Conservation (phyloP, 331 rosid genomes). For the Malus hybrid region DNA sequence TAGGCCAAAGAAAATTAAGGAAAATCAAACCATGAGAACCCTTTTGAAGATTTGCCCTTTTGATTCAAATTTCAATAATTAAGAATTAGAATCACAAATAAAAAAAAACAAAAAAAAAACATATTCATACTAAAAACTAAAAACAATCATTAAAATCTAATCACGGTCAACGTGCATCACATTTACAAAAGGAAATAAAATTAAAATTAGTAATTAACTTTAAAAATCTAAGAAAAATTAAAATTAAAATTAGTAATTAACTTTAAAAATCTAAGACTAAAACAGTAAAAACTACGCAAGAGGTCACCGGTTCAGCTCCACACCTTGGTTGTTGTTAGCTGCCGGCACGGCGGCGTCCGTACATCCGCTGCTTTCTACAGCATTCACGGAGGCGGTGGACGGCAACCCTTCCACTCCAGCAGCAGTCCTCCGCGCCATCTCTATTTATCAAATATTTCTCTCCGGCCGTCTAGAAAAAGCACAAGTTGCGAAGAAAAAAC, state of each 20-base stretch:
- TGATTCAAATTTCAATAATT: background rate
- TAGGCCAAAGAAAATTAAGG: background rate
- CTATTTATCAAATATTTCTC: background rate
- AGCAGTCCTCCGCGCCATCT: background rate
- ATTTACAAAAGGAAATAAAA: background rate
- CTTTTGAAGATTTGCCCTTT: background rate
- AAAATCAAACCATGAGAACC: background rate
- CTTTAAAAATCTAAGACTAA: background rate
- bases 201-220: background rate
- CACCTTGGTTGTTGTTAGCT: constrained; percentile 11
- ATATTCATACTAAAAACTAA: background rate
- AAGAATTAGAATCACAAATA: background rate
- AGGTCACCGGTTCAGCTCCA: background rate
- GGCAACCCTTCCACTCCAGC: background rate
- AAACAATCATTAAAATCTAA: background rate
- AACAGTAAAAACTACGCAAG: background rate
- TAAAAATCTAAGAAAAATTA: background rate
- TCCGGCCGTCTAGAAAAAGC: constrained; percentile 2
- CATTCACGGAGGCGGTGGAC: background rate
- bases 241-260: background rate
- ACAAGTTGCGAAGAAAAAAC: background rate
- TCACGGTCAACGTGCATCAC: background rate
- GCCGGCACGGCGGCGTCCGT: background rate
- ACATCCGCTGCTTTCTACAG: background rate
- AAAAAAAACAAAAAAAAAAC: too few relatives aligned